Base-by-base conservation (phyloP, 2,329 filamentous ascomycete genomes). In the Xylariaceae sp. region DNA sequence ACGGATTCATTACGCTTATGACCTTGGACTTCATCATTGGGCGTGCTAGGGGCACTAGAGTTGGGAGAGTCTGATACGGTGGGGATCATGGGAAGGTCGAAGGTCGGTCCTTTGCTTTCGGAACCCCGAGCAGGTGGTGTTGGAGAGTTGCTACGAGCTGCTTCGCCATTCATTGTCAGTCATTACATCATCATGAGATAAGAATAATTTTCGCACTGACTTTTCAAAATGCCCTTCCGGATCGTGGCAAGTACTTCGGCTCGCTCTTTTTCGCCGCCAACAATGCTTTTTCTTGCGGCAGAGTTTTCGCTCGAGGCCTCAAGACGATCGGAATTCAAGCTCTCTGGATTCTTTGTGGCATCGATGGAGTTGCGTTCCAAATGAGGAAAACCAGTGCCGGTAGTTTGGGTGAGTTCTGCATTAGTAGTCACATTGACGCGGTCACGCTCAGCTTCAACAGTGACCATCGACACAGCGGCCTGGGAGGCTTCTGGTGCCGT, bases 211-310 rank as follows among this genome's bases (percentile, higher is more conserved):
- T 19, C 39, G 11, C 16, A 52, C 46, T 56, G 83, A 90, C 92
- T 90, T 78, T 99, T 99, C 53, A 99, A 76, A 46, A 99, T 99
- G 45, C 95, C 95, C 77, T 96, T 97, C 70, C 92, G 92, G 44
- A 98, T 92, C 6, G 92, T 91, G 17, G 93, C 92, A 39, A 98
- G 83, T 14, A 96, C 90, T 71, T 98, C 94, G 1, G 93, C 92
- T 62, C 94, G 87, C 70, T 98, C 95, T 69, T 82, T 89, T 64
- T 98, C 95, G 24, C 92, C 90, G 34, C 93, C 94, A 43, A 96
- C 83, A 67, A 97, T 96, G 76, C 92, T 98, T 79, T 91, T 94
- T 63, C 93, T 86, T 12, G 87, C 79, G 19, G 79, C 78, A 19
- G 88, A 85, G 50, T 80, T 83, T 24, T 88, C 85, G 7, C 81